Percentiles rank a stretch among this genome's conserved stretches.
phyloP scores from a whole-genome alignment of 1,284 basidiomycete species.

The Pseudozyma thailandica region DNA sequence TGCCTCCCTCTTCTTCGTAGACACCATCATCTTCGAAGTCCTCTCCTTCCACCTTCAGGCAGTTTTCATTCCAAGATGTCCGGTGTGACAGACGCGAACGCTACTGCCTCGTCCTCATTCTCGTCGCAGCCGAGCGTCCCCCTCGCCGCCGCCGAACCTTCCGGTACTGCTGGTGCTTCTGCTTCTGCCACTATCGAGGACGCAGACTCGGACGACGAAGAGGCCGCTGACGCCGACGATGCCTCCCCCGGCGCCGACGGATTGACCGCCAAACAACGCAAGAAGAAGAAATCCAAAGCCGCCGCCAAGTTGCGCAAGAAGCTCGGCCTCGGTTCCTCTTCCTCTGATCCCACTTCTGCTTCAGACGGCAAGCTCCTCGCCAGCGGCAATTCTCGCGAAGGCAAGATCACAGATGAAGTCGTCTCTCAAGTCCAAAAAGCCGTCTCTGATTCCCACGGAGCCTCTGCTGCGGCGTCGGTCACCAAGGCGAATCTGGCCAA shows the following conservation, averaged over 20 bases:
- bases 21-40: not conserved
- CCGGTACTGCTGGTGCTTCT: constrained; percentile 1
- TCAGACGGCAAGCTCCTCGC: constrained; percentile 33
- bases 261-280: constrained; percentile 48
- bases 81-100: constrained; percentile 1
- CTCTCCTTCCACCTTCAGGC: not conserved
- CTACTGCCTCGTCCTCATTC: not conserved
- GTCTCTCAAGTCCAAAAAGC: constrained; percentile 49
- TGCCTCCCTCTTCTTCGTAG: not conserved
- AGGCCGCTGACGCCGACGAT: constrained; percentile 11
- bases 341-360: not conserved
- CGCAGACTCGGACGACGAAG: constrained; percentile 21
- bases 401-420: constrained; percentile 53
- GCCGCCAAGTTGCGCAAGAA: constrained; percentile 59
- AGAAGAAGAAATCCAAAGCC: constrained; percentile 61
- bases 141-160: not conserved
- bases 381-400: constrained; percentile 19
- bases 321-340: constrained; percentile 36
- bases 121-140: not conserved
- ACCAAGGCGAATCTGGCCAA: constrained; percentile 54
- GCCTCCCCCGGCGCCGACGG: constrained; percentile 9
- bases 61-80: not conserved
- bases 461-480: constrained; percentile 47
- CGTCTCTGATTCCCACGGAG: constrained; percentile 50
- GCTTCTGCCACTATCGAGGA: constrained; percentile 13